Evolutionary conservation across 2,329 filamentous ascomycete genomes (phyloP), one percentile per base, ranked within the genome.

Genomic region (Exophiala viscosa): DNA sequence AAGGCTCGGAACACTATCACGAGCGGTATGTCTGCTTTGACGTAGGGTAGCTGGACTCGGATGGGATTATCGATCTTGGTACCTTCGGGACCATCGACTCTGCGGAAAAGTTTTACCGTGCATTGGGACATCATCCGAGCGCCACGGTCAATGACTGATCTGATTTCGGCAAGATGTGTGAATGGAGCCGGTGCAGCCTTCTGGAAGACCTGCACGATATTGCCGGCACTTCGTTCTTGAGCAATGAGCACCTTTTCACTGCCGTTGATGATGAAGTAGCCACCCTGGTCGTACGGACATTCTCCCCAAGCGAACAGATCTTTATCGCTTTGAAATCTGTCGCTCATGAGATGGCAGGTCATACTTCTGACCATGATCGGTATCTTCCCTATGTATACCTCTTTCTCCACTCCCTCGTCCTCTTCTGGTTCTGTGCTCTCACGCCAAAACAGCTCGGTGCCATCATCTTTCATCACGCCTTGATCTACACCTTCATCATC

Each of bases 201-300:
- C 74, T 95, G 92, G 82, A 99, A 99, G 23, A 99, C 92, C 73
- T 99, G 93, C 4, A 99, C 93, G 54, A 97, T 99, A 67, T 99
- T 99, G 67, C 92, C 93, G 36, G 93, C 93, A 68, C 91, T 96
- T 58, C 93, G 87, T 72, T 99, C 93, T 70, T 99, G 93, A 1
- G 93, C 93, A 65, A 99, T 99, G 62, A 99, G 76, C 17, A 99
- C 93, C 78, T 99, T 99, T 69, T 99, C 93, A 71, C 89, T 95
- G 39, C 93, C 93, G 74, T 99, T 99, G 79, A 99, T 99, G 65
- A 99, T 90, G 67, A 99, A 99, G 73, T 99, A 99, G 61, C 93
- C 93, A 62, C 93, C 93, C 67, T 96, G 93, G 66, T 99, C 93
- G 70, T 96, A 99, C 0, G 93, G 93, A 62, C 93, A 99, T 73